Evolutionary conservation across 2,329 filamentous ascomycete species (phyloP).

Genomic region (Claviceps pusilla): DNA sequence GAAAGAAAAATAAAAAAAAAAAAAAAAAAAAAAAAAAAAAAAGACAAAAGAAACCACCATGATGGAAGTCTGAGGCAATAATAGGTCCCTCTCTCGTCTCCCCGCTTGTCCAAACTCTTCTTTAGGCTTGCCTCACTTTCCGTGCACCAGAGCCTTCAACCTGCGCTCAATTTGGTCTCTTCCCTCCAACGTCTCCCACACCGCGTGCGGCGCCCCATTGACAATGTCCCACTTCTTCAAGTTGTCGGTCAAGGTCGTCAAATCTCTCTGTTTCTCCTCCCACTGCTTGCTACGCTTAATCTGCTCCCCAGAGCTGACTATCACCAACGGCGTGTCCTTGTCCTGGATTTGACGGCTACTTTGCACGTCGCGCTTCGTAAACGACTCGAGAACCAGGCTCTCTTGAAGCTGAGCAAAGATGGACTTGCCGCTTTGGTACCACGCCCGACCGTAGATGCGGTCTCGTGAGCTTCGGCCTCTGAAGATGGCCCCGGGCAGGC

Average conservation of each 20-base stretch:
- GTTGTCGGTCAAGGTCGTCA: slow-evolving; percentile 66
- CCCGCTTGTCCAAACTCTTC: neutral
- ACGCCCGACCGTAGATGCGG: slow-evolving; percentile 65
- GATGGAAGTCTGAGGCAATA: neutral
- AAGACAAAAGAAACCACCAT: neutral
- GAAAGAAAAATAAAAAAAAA: neutral
- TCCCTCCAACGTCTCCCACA: slow-evolving; percentile 67
- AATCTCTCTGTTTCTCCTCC: slow-evolving; percentile 72
- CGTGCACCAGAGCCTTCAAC: slow-evolving; percentile 48
- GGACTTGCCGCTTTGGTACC: slow-evolving; percentile 66
- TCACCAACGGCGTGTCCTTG: slow-evolving; percentile 56
- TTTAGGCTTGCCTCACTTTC: neutral
- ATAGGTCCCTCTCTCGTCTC: neutral
- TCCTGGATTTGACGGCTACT: slow-evolving; percentile 68
- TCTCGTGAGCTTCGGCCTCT: slow-evolving; percentile 66
- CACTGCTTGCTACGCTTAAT: slow-evolving; percentile 54
- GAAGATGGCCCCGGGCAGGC: slow-evolving; percentile 67
- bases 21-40: neutral
- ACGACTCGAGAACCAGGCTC: slow-evolving; percentile 68
- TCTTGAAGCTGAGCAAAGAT: slow-evolving; percentile 90
- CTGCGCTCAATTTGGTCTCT: slow-evolving; percentile 64
- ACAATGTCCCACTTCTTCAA: slow-evolving; percentile 77
- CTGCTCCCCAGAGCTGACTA: slow-evolving; percentile 69
- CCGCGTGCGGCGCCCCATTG: slow-evolving; percentile 65
- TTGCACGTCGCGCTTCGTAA: slow-evolving; percentile 69